Conservation (phyloP, 768 basidiomycete species). For the Suillus alpinus region DNA sequence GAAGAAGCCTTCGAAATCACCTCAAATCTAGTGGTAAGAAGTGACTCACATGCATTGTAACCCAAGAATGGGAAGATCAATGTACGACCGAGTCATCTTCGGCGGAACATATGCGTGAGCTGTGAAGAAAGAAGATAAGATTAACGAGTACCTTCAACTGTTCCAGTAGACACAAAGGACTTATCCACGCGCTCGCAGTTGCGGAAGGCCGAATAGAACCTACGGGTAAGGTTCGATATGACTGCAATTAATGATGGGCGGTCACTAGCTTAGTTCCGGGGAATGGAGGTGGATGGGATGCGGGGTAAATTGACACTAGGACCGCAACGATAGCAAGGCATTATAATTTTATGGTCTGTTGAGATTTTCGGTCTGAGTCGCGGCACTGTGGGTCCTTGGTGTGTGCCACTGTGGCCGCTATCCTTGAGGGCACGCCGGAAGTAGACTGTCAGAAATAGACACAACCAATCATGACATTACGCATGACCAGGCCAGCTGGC, state of each 20-base stretch:
- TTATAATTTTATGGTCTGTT: neutral
- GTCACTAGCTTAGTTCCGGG: neutral
- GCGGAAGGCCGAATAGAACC: neutral
- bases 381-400: neutral
- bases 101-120: neutral
- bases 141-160: neutral
- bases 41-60: slow-evolving; percentile 28
- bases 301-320: neutral
- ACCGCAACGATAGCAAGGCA: neutral
- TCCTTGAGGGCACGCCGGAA: neutral
- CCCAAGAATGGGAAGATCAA: slow-evolving; percentile 30
- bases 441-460: neutral
- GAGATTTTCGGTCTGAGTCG: neutral
- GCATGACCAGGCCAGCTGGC: neutral
- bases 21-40: slow-evolving; percentile 9
- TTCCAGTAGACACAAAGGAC: neutral
- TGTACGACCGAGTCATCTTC: slow-evolving; percentile 10
- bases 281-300: neutral
- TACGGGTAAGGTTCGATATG: neutral
- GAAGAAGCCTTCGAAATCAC: slow-evolving; percentile 14
- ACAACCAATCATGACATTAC: neutral
- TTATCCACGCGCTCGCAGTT: neutral
- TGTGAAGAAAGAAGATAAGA: neutral
- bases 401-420: neutral
- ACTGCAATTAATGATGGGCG: neutral